Conservation (phyloP, 176 grass and related monocot genomes). For the Neostapfia colusana region DNA sequence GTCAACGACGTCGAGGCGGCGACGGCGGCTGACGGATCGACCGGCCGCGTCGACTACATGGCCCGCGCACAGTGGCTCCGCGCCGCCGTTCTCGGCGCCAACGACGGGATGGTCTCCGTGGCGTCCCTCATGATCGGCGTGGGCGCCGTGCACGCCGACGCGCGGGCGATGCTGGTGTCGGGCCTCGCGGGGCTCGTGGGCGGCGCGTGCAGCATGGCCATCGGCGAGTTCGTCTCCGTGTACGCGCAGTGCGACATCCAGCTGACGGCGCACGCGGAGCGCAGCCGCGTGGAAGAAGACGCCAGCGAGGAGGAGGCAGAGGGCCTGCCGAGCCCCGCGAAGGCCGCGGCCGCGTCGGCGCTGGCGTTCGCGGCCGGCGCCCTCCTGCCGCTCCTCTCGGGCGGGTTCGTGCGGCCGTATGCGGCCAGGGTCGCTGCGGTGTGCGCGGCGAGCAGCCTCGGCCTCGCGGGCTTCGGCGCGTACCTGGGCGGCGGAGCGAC, state of each 20-base stretch:
- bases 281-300: background rate
- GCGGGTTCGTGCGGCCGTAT: slow-evolving; percentile 50
- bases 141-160: slow-evolving; percentile 53
- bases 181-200: slow-evolving; percentile 75
- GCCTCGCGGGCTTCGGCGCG: slow-evolving; percentile 62
- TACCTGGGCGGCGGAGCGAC: slow-evolving; percentile 69
- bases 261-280: slow-evolving; percentile 47
- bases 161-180: slow-evolving; percentile 68
- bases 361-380: slow-evolving; percentile 73
- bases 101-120: slow-evolving; percentile 88
- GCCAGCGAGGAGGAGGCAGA: background rate
- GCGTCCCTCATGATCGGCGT: slow-evolving; percentile 95
- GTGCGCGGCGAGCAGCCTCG: slow-evolving; percentile 54
- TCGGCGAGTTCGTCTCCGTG: slow-evolving; percentile 93
- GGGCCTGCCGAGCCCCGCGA: slow-evolving; percentile 56
- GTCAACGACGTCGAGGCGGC: slow-evolving; percentile 30
- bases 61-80: slow-evolving; percentile 88
- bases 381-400: slow-evolving; percentile 58
- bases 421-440: slow-evolving; percentile 46
- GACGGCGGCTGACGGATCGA: background rate
- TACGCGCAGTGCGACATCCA: slow-evolving; percentile 91
- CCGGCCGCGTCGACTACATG: slow-evolving; percentile 45
- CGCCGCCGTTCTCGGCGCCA: slow-evolving; percentile 82
- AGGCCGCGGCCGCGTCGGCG: slow-evolving; percentile 72
- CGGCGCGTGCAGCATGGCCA: slow-evolving; percentile 96